Evolutionary conservation across 225 moss, liverwort and hornwort species (phyloP).

Genomic region (Marchantia paleacea): DNA sequence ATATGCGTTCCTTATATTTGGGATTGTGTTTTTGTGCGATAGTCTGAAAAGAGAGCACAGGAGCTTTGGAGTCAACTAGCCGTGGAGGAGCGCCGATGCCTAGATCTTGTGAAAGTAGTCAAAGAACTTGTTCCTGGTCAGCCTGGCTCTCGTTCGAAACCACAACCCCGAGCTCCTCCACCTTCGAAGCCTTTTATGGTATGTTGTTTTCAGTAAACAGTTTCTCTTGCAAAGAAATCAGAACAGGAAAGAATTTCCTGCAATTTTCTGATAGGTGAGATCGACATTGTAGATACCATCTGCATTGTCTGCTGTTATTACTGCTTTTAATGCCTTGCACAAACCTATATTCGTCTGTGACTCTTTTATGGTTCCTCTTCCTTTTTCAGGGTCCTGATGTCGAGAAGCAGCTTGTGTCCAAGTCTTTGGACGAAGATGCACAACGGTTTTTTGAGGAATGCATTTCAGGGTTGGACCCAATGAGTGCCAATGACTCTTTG

Average conservation of each 20-base stretch:
- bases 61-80: constrained; percentile 49
- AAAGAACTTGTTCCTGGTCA: constrained; percentile 36
- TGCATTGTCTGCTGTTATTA: too few species aligned
- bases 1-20: too few species aligned
- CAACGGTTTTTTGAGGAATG: constrained; percentile 54
- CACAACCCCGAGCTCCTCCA: constrained; percentile 15
- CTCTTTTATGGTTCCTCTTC: neutral
- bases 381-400: constrained; percentile 35
- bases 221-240: too few species aligned
- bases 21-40: neutral
- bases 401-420: constrained; percentile 40
- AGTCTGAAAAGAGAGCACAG: constrained; percentile 53
- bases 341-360: neutral
- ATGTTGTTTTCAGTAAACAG: neutral
- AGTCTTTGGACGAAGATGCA: constrained; percentile 52
- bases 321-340: too few species aligned
- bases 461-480: constrained; percentile 36
- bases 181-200: constrained; percentile 21
- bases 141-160: constrained; percentile 15
- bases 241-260: too few species aligned
- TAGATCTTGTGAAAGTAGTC: constrained; percentile 47
- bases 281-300: too few species aligned
- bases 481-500: constrained; percentile 31
- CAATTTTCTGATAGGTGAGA: too few species aligned
- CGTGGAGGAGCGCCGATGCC: constrained; percentile 46